These are phyloP conservation scores for Pleurotus cornucopiae DNA, from an alignment of 768 basidiomycete genomes.

Conservation along the genomic window DNA sequence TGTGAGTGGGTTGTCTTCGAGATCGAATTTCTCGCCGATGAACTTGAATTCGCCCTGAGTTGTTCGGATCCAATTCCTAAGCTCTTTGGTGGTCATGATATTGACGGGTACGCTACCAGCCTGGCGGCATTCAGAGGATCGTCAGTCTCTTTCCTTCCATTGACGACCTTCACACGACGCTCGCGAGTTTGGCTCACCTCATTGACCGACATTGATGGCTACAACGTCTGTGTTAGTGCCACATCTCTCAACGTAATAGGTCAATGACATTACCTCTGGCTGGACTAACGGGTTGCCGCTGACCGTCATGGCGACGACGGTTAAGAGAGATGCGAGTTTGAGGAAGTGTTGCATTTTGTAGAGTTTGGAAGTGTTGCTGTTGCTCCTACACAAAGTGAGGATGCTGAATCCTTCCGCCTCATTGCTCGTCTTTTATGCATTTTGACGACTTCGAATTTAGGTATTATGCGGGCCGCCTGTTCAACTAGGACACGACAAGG, in stretches of 20 bases:
- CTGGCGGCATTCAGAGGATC: neutral
- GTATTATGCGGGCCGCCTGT: neutral
- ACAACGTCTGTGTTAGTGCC: neutral
- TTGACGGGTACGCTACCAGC: neutral
- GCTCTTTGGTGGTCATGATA: neutral
- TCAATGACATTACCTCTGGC: neutral
- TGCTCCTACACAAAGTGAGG: neutral
- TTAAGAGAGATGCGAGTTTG: neutral
- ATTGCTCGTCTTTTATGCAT: neutral
- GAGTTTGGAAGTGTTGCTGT: neutral
- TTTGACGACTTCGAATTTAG: neutral
- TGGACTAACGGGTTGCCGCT: neutral
- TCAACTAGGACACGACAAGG: no score
- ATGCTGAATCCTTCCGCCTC: neutral
- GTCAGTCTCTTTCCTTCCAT: neutral
- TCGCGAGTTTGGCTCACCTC: neutral
- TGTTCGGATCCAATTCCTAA: neutral
- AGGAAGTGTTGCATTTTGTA: neutral
- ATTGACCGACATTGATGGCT: neutral
- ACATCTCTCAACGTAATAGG: neutral
- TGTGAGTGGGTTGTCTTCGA: neutral
- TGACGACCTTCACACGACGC: neutral
- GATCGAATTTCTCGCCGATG: neutral
- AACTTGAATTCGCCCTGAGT: conserved; percentile 3
- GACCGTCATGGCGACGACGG: neutral